These are phyloP conservation scores for Phalaenopsis aphrodite DNA, from an alignment of 106 monocot genomes.

Conservation along the genomic window DNA sequence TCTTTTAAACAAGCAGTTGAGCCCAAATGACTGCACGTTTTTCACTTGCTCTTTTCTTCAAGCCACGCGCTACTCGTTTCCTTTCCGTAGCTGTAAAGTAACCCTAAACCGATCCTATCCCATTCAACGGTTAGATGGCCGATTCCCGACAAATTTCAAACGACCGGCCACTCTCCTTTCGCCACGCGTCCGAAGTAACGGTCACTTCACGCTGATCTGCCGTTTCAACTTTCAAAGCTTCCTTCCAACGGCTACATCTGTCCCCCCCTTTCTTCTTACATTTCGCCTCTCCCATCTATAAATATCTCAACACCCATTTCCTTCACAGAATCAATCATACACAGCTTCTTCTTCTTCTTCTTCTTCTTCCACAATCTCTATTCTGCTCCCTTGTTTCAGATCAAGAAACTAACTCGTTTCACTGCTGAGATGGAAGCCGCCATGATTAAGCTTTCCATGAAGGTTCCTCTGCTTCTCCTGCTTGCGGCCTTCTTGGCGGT, in stretches of 20 bases:
- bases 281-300: not conserved
- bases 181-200: not conserved
- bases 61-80: not conserved
- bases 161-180: not conserved
- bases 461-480: constrained; percentile 3
- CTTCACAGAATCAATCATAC: not conserved
- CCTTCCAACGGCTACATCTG: not conserved
- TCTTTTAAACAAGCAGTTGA: too few species aligned
- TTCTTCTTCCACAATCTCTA: not conserved
- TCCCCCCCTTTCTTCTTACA: not conserved
- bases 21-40: too few species aligned
- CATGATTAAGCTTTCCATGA: not conserved
- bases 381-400: not conserved
- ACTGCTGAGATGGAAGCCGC: not conserved
- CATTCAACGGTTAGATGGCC: constrained; percentile 1
- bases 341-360: not conserved
- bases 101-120: not conserved
- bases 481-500: not conserved
- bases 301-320: not conserved
- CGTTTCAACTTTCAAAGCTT: not conserved
- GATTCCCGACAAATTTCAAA: not conserved
- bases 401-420: too few species aligned
- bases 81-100: not conserved
- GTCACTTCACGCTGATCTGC: not conserved
- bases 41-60: too few species aligned